phyloP scores from a whole-genome alignment of 164 flowering plant species.

The Nelumbo lutea region DNA sequence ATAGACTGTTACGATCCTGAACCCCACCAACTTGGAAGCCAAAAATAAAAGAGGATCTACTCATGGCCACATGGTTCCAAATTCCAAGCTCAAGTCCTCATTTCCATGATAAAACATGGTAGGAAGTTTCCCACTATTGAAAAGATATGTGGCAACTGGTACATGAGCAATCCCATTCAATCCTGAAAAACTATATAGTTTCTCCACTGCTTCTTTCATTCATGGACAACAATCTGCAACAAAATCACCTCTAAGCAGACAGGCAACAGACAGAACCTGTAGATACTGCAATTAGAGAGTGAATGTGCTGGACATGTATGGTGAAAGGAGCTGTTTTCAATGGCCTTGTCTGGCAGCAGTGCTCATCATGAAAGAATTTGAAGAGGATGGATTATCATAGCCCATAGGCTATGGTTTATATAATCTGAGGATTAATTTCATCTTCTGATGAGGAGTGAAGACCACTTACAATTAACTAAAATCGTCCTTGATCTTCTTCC shows the following conservation, averaged over 20 bases:
- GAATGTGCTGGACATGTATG: conserved; percentile 11
- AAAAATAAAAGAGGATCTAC: not conserved
- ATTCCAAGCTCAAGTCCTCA: not conserved
- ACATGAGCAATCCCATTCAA: conserved; percentile 6
- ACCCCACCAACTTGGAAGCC: not conserved
- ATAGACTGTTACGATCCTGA: not conserved
- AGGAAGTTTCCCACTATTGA: conserved; percentile 10
- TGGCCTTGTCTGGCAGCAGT: not conserved
- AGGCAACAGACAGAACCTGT: conserved; percentile 27
- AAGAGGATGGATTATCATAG: too few relatives aligned
- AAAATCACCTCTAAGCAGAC: conserved; percentile 24
- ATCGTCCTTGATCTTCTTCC: too few relatives aligned
- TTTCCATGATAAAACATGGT: not conserved
- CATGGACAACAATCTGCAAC: conserved; percentile 19
- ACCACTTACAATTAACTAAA: too few relatives aligned
- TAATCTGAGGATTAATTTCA: too few relatives aligned
- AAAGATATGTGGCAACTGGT: conserved; percentile 17
- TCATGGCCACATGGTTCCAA: conserved; percentile 15
- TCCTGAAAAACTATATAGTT: conserved; percentile 1
- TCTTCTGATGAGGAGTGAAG: too few relatives aligned
- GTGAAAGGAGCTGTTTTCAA: not conserved
- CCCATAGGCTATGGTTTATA: too few relatives aligned
- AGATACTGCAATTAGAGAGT: conserved; percentile 15
- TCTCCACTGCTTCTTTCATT: conserved; percentile 8
- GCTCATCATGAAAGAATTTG: too few relatives aligned